These are phyloP conservation scores for Centella asiatica DNA, from an alignment of 129 eudicot genomes.

Conservation along the genomic window DNA sequence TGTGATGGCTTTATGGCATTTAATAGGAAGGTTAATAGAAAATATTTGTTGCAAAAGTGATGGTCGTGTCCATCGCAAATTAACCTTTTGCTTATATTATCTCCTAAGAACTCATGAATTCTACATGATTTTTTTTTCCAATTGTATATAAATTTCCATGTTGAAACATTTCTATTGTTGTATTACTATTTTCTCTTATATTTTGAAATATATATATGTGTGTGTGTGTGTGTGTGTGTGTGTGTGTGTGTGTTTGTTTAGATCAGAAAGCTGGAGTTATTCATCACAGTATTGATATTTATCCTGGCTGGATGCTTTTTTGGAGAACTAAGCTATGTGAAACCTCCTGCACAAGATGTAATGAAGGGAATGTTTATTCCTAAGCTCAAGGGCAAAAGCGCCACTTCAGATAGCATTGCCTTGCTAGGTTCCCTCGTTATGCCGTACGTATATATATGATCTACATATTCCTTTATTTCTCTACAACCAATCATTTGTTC, in stretches of 20 bases:
- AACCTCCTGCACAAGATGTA: conserved; percentile 40
- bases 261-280: conserved; percentile 45
- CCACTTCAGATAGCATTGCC: conserved; percentile 63
- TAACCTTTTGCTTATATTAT: too few relatives aligned
- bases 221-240: too few relatives aligned
- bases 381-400: conserved; percentile 40
- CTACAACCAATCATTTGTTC: not conserved
- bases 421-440: conserved; percentile 58
- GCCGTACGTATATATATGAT: conserved; percentile 30
- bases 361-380: conserved; percentile 58
- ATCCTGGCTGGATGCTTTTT: conserved; percentile 59
- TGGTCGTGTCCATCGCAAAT: too few relatives aligned
- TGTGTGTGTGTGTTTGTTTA: conserved; percentile 1
- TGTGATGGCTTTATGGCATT: too few relatives aligned
- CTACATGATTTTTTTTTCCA: too few relatives aligned
- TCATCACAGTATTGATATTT: conserved; percentile 36
- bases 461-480: not conserved
- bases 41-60: too few relatives aligned
- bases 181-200: not conserved
- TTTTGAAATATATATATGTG: not conserved
- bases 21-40: too few relatives aligned
- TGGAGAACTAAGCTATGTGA: conserved; percentile 49
- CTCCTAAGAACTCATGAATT: too few relatives aligned
- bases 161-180: not conserved
- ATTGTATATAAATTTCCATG: too few relatives aligned